phyloP scores from a whole-genome alignment of 345 rosid species.

The Nasturtium officinale region DNA sequence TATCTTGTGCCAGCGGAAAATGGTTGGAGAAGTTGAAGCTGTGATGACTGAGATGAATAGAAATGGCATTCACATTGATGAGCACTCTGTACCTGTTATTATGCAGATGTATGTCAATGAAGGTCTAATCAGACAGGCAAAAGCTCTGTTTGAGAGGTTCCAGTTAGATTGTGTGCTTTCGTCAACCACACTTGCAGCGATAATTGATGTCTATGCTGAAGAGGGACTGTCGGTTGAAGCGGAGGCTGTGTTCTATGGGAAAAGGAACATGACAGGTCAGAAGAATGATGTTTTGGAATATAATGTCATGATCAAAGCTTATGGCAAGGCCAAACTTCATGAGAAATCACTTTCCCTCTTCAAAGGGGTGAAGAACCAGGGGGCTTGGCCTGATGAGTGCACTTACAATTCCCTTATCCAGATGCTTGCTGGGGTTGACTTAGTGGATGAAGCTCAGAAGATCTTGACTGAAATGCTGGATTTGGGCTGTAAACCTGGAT shows the following conservation, averaged over 20 bases:
- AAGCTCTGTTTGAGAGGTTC: constrained; percentile 53
- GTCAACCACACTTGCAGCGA: constrained; percentile 63
- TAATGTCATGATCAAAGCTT: constrained; percentile 89
- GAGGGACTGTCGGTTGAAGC: constrained; percentile 85
- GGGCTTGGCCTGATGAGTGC: constrained; percentile 88
- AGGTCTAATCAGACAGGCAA: constrained; percentile 58
- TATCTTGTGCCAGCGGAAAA: constrained; percentile 61
- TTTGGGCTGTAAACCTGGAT: constrained; percentile 65
- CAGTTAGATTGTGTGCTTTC: constrained; percentile 52
- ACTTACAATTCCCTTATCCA: constrained; percentile 81
- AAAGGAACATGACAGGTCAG: constrained; percentile 49
- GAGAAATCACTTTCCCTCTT: constrained; percentile 82
- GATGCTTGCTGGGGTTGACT: constrained; percentile 79
- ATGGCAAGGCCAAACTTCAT: constrained; percentile 77
- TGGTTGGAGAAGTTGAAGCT: constrained; percentile 68
- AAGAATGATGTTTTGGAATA: constrained; percentile 70
- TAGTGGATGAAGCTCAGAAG: constrained; percentile 67
- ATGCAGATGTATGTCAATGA: constrained; percentile 67
- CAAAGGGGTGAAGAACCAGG: constrained; percentile 79
- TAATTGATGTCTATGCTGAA: constrained; percentile 79
- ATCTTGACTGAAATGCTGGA: constrained; percentile 71
- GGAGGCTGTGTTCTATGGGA: constrained; percentile 63
- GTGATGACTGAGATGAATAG: constrained; percentile 68
- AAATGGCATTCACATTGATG: constrained; percentile 55
- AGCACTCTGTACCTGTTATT: constrained; percentile 76